These are phyloP conservation scores for Dalbergia cochinchinensis DNA, from an alignment of 306 rosid genomes.

Conservation along the genomic window DNA sequence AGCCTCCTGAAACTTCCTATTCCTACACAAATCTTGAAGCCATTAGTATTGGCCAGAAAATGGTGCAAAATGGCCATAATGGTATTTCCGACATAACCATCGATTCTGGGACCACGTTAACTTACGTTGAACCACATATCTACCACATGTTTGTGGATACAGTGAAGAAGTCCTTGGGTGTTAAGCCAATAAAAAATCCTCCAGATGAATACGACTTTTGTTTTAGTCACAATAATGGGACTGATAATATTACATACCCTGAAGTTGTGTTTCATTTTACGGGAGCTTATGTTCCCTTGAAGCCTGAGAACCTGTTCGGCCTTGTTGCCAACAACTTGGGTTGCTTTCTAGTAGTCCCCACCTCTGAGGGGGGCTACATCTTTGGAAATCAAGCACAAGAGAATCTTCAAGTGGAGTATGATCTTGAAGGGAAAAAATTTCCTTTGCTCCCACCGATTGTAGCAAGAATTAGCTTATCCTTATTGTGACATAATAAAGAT, in stretches of 20 bases:
- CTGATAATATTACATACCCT: not conserved
- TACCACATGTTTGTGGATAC: not conserved
- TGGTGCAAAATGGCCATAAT: too few relatives aligned
- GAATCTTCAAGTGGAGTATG: constrained; percentile 40
- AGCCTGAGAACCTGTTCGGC: not conserved
- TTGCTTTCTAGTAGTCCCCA: not conserved
- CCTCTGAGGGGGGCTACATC: not conserved
- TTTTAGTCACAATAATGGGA: not conserved
- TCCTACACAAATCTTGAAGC: too few relatives aligned
- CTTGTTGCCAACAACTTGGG: not conserved
- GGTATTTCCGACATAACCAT: too few relatives aligned
- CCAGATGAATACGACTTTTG: not conserved
- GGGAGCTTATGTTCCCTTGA: constrained; percentile 15
- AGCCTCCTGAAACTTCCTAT: too few relatives aligned
- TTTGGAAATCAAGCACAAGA: constrained; percentile 29
- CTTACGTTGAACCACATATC: not conserved
- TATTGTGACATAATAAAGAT: too few relatives aligned
- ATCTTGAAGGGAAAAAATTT: constrained; percentile 32
- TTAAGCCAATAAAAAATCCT: too few relatives aligned
- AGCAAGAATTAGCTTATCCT: not conserved
- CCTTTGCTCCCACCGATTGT: constrained; percentile 47
- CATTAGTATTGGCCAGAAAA: too few relatives aligned
- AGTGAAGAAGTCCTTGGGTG: too few relatives aligned
- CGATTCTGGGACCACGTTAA: too few relatives aligned
- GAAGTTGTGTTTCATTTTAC: constrained; percentile 33